Evolutionary conservation across 345 rosid species (phyloP).

Genomic region (Gossypioides kirkii): DNA sequence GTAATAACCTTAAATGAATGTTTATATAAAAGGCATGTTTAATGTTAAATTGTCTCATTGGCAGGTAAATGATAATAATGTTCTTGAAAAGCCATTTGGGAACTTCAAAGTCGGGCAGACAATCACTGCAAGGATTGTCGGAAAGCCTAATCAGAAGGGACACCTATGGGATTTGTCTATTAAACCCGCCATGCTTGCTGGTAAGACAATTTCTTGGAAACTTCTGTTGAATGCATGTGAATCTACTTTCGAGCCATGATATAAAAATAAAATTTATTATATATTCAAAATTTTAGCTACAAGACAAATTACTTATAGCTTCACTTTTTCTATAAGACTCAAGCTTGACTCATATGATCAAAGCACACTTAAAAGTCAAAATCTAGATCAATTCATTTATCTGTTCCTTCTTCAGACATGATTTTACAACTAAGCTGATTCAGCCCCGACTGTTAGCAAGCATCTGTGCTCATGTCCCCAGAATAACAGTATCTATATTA

Average conservation of each 20-base stretch:
- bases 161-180: slow-evolving; percentile 77
- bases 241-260: not conserved
- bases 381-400: too few relatives aligned
- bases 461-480: too few relatives aligned
- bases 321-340: not conserved
- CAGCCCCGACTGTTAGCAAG: too few relatives aligned
- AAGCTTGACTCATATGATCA: not conserved
- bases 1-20: not conserved
- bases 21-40: not conserved
- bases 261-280: not conserved
- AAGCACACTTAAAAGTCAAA: not conserved
- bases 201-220: slow-evolving; percentile 32
- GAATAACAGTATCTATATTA: not conserved
- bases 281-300: not conserved
- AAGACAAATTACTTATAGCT: not conserved
- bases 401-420: too few relatives aligned
- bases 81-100: slow-evolving; percentile 53
- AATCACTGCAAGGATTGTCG: slow-evolving; percentile 69
- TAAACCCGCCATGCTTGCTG: slow-evolving; percentile 58
- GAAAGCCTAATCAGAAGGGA: slow-evolving; percentile 49
- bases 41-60: slow-evolving; percentile 22
- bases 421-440: too few relatives aligned
- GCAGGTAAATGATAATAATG: slow-evolving; percentile 54
- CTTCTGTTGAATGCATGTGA: not conserved
- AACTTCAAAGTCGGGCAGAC: slow-evolving; percentile 80